These are phyloP conservation scores for Zanthoxylum bungeanum DNA, from an alignment of 345 rosid genomes.

Conservation along the genomic window DNA sequence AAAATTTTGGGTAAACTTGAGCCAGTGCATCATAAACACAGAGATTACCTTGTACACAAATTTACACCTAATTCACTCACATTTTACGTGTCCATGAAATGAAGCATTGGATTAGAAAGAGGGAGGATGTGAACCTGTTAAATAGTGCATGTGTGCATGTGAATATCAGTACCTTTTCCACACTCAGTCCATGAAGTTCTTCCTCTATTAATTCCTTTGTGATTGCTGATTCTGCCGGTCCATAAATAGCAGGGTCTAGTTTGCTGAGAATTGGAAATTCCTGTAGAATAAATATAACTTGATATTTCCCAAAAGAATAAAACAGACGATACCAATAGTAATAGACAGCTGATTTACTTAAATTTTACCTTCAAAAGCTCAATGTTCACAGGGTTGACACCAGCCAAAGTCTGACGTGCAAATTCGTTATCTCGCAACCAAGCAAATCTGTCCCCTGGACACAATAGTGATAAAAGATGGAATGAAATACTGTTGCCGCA, in stretches of 20 bases:
- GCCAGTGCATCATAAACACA: not conserved
- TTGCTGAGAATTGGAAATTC: constrained; percentile 87
- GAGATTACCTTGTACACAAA: not conserved
- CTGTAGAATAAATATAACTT: constrained; percentile 31
- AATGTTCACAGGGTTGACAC: constrained; percentile 87
- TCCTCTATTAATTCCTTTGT: constrained; percentile 75
- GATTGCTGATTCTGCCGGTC: constrained; percentile 80
- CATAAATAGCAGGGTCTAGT: constrained; percentile 69
- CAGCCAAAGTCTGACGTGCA: constrained; percentile 89
- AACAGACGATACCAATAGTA: not conserved
- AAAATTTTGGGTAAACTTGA: too few relatives aligned
- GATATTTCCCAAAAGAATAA: not conserved
- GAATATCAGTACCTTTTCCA: constrained; percentile 56
- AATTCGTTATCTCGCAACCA: constrained; percentile 94
- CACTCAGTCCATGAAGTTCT: constrained; percentile 66
- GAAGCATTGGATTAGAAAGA: not conserved
- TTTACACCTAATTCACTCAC: not conserved
- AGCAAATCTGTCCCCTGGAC: constrained; percentile 81
- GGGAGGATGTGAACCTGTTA: not conserved
- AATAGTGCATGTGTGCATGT: not conserved
- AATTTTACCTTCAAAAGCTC: constrained; percentile 59
- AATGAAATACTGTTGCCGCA: constrained; percentile 8
- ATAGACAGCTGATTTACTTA: not conserved
- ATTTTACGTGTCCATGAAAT: not conserved
- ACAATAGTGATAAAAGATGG: constrained; percentile 1